A percentile compares a stretch with the other conserved stretches of the same genome.
These are phyloP conservation scores for Cenococcum geophilum DNA, from an alignment of 495 filamentous ascomycete genomes.

Conservation along the genomic window DNA sequence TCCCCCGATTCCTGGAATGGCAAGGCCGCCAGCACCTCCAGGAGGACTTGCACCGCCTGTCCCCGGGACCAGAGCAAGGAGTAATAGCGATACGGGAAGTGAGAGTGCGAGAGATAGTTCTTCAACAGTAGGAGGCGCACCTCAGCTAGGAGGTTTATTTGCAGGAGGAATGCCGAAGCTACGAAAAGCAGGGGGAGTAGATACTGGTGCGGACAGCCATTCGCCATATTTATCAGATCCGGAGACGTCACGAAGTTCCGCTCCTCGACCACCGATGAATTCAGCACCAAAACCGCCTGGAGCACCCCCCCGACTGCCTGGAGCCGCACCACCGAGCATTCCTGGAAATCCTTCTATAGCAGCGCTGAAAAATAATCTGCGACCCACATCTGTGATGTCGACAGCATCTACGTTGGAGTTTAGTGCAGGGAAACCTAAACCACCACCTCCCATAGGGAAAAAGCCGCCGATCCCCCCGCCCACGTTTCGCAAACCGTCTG, in stretches of 20 bases:
- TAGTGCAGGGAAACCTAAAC: slow-evolving; percentile 35
- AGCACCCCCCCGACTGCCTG: slow-evolving; percentile 62
- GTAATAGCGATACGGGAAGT: slow-evolving; percentile 65
- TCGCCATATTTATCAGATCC: slow-evolving; percentile 76
- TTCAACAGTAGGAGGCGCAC: slow-evolving; percentile 51
- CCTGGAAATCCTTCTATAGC: slow-evolving; percentile 41
- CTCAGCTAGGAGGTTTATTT: slow-evolving; percentile 84
- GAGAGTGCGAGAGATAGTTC: slow-evolving; percentile 42
- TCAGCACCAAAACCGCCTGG: slow-evolving; percentile 61
- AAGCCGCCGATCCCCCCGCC: slow-evolving; percentile 42
- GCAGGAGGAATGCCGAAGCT: slow-evolving; percentile 94
- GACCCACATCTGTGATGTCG: slow-evolving; percentile 34
- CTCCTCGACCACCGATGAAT: slow-evolving; percentile 44
- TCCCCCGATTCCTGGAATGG: slow-evolving; percentile 70
- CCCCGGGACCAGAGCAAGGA: slow-evolving; percentile 63
- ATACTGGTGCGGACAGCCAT: slow-evolving; percentile 76
- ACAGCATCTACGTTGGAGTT: slow-evolving; percentile 32
- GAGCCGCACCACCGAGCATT: slow-evolving; percentile 45
- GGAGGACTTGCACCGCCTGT: slow-evolving; percentile 70
- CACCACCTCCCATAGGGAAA: slow-evolving; percentile 43
- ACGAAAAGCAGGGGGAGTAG: slow-evolving; percentile 75
- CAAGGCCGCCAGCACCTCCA: slow-evolving; percentile 55
- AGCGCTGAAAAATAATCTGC: slow-evolving; percentile 36
- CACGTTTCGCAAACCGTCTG: slow-evolving; percentile 56
- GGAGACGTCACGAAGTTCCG: slow-evolving; percentile 52